Percentiles rank a stretch among this genome's conserved stretches.
phyloP scores from a whole-genome alignment of 805 yeast species.

The Jamesozyma gamospora region DNA sequence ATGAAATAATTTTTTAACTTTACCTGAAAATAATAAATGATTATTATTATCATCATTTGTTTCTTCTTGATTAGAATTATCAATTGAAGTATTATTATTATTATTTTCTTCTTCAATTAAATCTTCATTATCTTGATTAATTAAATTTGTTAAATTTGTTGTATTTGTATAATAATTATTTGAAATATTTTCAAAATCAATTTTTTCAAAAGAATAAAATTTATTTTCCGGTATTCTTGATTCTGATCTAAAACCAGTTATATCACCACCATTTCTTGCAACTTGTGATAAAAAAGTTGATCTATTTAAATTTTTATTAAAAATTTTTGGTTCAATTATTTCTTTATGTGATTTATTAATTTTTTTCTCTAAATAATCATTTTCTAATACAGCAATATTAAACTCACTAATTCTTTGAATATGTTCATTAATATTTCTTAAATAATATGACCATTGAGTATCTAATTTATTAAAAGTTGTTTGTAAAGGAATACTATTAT shows the following conservation, averaged over 20 bases:
- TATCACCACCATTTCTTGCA: constrained; percentile 37
- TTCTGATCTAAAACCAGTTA: constrained; percentile 33
- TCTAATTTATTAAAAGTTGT: constrained; percentile 39
- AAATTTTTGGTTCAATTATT: constrained; percentile 38
- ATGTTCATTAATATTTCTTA: constrained; percentile 50
- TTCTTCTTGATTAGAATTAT: neutral
- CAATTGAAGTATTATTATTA: neutral
- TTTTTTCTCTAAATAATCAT: constrained; percentile 42
- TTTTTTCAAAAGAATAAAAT: constrained; percentile 18
- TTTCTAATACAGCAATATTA: constrained; percentile 34
- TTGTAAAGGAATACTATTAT: neutral
- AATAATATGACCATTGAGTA: constrained; percentile 46
- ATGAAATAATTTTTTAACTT: constrained; percentile 23
- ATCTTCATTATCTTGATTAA: constrained; percentile 3
- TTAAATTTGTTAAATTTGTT: constrained; percentile 2
- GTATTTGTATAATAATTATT: constrained; percentile 11
- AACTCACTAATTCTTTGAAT: constrained; percentile 49
- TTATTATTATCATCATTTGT: constrained; percentile 5
- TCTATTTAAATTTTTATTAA: constrained; percentile 13
- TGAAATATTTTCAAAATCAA: constrained; percentile 13
- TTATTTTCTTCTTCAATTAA: neutral
- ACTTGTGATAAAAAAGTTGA: constrained; percentile 36
- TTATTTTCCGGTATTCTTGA: constrained; percentile 23
- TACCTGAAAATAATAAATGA: constrained; percentile 15
- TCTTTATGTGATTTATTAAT: constrained; percentile 40